These are phyloP conservation scores for Fusarium irregulare DNA, from an alignment of 2,329 filamentous ascomycete genomes.

Conservation along the genomic window DNA sequence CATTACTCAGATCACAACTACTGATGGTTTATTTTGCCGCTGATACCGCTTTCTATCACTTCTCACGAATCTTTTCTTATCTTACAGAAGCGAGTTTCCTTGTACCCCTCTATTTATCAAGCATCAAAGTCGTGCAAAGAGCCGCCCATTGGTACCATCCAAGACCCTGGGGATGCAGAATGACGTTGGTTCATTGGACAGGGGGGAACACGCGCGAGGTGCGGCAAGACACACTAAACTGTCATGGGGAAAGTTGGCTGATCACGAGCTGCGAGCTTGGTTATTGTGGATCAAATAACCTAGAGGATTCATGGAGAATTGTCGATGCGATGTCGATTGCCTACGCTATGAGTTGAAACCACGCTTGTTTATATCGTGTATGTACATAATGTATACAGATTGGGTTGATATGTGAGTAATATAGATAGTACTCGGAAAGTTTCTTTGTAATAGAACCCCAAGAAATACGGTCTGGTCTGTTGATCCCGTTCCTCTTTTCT, in stretches of 20 bases:
- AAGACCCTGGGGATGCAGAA: conserved; percentile 34
- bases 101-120: conserved; percentile 21
- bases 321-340: conserved; percentile 17
- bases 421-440: conserved; percentile 9
- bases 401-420: conserved; percentile 17
- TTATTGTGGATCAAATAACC: conserved; percentile 35
- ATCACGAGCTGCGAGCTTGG: conserved; percentile 44
- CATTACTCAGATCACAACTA: conserved; percentile 14
- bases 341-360: not conserved
- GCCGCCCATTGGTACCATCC: conserved; percentile 31
- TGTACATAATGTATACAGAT: conserved; percentile 23
- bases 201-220: conserved; percentile 38
- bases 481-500: conserved; percentile 10
- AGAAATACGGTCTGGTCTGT: not conserved
- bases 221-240: conserved; percentile 38
- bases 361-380: conserved; percentile 20
- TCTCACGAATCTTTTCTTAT: not conserved
- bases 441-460: conserved; percentile 1
- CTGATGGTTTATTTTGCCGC: not conserved
- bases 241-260: conserved; percentile 26
- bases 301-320: conserved; percentile 12
- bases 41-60: not conserved
- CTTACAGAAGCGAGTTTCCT: not conserved
- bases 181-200: conserved; percentile 41
- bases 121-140: conserved; percentile 23